Evolutionary conservation across 345 rosid genomes (phyloP), one percentile per base, ranked within the genome.

Genomic region (Triadica sebifera): DNA sequence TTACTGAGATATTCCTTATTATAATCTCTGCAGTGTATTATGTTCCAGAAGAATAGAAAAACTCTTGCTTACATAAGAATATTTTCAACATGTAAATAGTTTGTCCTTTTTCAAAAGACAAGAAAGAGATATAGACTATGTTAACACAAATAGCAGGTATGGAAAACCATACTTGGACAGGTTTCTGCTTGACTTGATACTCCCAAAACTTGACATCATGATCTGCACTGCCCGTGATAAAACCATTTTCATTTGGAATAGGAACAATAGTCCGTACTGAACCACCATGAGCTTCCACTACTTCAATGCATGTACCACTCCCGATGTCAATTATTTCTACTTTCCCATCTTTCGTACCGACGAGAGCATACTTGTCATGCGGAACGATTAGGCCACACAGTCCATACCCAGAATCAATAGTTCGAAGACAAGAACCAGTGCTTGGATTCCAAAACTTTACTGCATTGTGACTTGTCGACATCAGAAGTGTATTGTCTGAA

Each of bases 381-480:
- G 99, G 98, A 77, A 87, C 81, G 64, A 95, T 88, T 72, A 95
- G 79, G 77, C 99, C 95, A 87, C 98, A 95, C 37, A 95, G 75
- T 69, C 99, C 98, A 85, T 86, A 95, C 55, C 89, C 98, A 75
- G 99, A 94, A 76, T 82, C 97, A 78, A 93, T 84, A 37, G 97
- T 94, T 63, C 94, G 83, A 81, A 94, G 90, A 79, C 99, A 94
- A 73, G 93, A 87, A 78, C 99, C 97, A 17, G 97, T 89, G 74
- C 93, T 93, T 74, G 99, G 97, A 84, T 91, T 94, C 99, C 99
- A 94, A 74, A 94, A 79, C 81, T 92, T 94, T 22, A 91, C 90
- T 47, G 96, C 88, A 81, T 86, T 87, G 87, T 94, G 97, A 84
- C 99, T 92, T 11, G 98, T 92, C 80, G 99, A 93, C 96, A 94